phyloP scores from a whole-genome alignment of 441 rosid species.

The Brassica hybrid region DNA sequence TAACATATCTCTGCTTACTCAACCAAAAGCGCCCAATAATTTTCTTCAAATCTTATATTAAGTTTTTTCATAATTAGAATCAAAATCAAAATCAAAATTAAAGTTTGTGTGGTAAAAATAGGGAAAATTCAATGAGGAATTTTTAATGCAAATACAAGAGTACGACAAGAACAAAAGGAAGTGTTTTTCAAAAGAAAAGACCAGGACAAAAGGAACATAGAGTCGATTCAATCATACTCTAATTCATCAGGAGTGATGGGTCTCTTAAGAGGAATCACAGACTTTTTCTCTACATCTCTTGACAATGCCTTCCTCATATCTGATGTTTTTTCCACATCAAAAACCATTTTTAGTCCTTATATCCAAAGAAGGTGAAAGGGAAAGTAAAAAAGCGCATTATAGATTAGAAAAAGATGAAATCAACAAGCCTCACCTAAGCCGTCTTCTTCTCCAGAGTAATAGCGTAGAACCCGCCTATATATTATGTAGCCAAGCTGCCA shows the following conservation, averaged over 20 bases:
- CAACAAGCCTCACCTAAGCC: slow-evolving; percentile 70
- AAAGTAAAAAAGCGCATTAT: neutral
- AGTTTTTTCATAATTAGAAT: neutral
- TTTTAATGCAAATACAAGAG: neutral
- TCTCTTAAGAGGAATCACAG: slow-evolving; percentile 85
- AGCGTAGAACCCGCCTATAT: slow-evolving; percentile 85
- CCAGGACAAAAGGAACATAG: neutral
- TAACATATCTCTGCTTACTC: slow-evolving; percentile 20
- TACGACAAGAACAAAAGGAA: neutral
- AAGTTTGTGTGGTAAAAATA: neutral
- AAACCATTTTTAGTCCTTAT: neutral
- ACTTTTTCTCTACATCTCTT: slow-evolving; percentile 90
- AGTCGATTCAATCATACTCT: slow-evolving; percentile 91
- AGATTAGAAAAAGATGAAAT: neutral
- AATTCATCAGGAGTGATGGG: slow-evolving; percentile 92
- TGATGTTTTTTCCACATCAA: slow-evolving; percentile 43
- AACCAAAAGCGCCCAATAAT: slow-evolving; percentile 28
- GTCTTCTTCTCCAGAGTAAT: slow-evolving; percentile 91
- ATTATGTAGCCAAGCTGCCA: slow-evolving; percentile 89
- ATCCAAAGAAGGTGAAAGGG: neutral
- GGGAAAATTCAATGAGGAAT: neutral
- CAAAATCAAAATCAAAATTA: neutral
- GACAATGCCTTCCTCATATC: slow-evolving; percentile 98
- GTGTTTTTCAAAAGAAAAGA: neutral
- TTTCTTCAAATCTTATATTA: slow-evolving; percentile 12